Percentiles rank a stretch among this genome's conserved stretches.
These are phyloP conservation scores for Quercus rubra DNA, from an alignment of 306 rosid genomes.

Conservation along the genomic window DNA sequence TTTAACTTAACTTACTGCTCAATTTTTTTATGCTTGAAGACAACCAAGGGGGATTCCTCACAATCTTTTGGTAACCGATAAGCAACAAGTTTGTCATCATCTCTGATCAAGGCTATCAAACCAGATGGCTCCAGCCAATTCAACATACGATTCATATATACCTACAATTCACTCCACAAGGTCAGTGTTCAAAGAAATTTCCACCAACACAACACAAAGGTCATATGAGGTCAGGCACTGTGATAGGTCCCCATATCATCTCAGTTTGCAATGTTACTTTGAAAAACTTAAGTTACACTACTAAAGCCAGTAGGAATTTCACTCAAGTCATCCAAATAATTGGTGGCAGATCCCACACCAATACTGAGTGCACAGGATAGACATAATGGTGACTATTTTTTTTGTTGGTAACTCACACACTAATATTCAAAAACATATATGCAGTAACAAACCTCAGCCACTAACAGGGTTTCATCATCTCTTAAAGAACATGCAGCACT, in stretches of 20 bases:
- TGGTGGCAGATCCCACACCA: not conserved
- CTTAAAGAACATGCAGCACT: slow-evolving; percentile 54
- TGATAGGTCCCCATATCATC: not conserved
- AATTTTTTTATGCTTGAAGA: slow-evolving; percentile 48
- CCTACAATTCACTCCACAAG: slow-evolving; percentile 34
- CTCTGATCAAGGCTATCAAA: slow-evolving; percentile 55
- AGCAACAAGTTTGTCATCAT: slow-evolving; percentile 71
- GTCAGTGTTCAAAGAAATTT: slow-evolving; percentile 10
- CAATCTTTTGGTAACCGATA: slow-evolving; percentile 58
- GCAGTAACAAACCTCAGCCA: slow-evolving; percentile 65
- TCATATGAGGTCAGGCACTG: not conserved
- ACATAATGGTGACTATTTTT: not conserved
- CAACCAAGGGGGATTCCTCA: slow-evolving; percentile 42
- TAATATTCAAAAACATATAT: not conserved
- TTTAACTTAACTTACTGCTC: slow-evolving; percentile 39
- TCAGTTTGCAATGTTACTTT: not conserved
- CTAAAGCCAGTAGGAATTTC: not conserved
- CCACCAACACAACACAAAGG: not conserved
- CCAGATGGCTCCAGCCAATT: slow-evolving; percentile 51
- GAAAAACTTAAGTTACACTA: not conserved
- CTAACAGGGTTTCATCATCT: slow-evolving; percentile 69
- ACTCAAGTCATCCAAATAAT: not conserved
- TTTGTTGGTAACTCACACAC: not conserved
- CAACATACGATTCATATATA: slow-evolving; percentile 44
- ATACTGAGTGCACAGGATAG: not conserved